Base-by-base conservation (phyloP, 2,329 filamentous ascomycete genomes). In the Neonectria sp. region DNA sequence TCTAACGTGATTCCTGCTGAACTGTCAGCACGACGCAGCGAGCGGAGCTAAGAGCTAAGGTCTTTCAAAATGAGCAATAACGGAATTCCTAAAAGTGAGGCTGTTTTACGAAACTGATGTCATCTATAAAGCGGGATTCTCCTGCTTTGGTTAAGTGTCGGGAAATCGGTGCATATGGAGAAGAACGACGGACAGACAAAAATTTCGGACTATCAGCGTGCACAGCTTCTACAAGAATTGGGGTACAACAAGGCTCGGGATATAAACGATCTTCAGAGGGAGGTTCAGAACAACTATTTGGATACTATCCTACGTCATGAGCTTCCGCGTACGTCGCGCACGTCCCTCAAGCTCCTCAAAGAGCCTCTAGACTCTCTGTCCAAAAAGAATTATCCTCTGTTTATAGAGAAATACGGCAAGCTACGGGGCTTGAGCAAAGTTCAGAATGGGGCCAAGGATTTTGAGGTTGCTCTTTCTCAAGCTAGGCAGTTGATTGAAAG, bases 281-380 rank as follows among this genome's bases (percentile, higher is more conserved):
- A n/a, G 3, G 15, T 45, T 45, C 40, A 45, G 17, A 45, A 45
- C 40, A 45, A 45, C 40, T 45, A 45, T 45, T 45, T 45, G 40
- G 40, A 45, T 45, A n/a, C 21, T 17, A 45, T 45, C 40, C 40
- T 45, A 45, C 15, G 40, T 21, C 40, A 45, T 21, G 40, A 45
- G 40, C 9, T 45, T 21, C 17, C 40, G 40, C 40, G 40, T 45
- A 45, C 40, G 40, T 21, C 40, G 40, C 13, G 15, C 40, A 17
- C 3, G 40, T 45, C 40, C 40, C 40, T n/a, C 40, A 45, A n/a
- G 40, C 40, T n/a, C 40, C 40, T 45, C 17, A 45, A 45, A 45
- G 40, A 45, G n/a, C 40, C 40, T 45, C 40, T 45, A 45, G 40
- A 45, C 40, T 45, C 40, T 45, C 40, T 45, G 40, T 45, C 40